Percentiles rank a stretch among this genome's conserved stretches.
Conservation (phyloP, 2,329 filamentous ascomycete genomes). For the Ramularia endophylla region DNA sequence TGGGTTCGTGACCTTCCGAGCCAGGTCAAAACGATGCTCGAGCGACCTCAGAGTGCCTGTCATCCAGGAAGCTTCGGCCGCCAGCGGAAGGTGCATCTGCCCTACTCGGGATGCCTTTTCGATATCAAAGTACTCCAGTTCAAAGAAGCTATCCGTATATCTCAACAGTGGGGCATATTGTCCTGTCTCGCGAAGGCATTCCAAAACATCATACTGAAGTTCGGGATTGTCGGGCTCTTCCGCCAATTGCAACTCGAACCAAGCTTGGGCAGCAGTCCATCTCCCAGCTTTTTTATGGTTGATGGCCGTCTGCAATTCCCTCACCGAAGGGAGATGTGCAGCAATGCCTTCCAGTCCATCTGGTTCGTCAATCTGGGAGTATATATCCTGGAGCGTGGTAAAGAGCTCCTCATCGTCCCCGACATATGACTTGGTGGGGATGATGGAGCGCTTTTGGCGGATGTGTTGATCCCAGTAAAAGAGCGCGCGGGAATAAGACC, state of each 20-base stretch:
- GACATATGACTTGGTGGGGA: conserved; percentile 35
- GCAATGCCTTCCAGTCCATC: conserved; percentile 95
- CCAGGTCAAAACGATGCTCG: conserved; percentile 49
- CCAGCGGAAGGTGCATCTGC: conserved; percentile 58
- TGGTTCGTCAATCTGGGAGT: conserved; percentile 95
- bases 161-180: conserved; percentile 72
- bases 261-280: conserved; percentile 92
- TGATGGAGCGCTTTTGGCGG: conserved; percentile 43
- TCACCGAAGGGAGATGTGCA: conserved; percentile 75
- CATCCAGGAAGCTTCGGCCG: conserved; percentile 87
- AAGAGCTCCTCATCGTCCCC: conserved; percentile 48
- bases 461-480: conserved; percentile 95
- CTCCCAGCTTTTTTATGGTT: conserved; percentile 88
- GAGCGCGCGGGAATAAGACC: conserved; percentile 83
- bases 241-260: conserved; percentile 88
- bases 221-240: conserved; percentile 71
- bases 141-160: conserved; percentile 68
- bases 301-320: conserved; percentile 87
- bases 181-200: conserved; percentile 89
- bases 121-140: conserved; percentile 4
- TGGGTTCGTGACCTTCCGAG: conserved; percentile 32
- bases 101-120: conserved; percentile 5
- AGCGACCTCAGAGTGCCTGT: conserved; percentile 76
- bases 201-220: conserved; percentile 74
- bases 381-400: conserved; percentile 76